These are phyloP conservation scores for Monosporascus sp. DNA, from an alignment of 2,329 filamentous ascomycete genomes.

Conservation along the genomic window DNA sequence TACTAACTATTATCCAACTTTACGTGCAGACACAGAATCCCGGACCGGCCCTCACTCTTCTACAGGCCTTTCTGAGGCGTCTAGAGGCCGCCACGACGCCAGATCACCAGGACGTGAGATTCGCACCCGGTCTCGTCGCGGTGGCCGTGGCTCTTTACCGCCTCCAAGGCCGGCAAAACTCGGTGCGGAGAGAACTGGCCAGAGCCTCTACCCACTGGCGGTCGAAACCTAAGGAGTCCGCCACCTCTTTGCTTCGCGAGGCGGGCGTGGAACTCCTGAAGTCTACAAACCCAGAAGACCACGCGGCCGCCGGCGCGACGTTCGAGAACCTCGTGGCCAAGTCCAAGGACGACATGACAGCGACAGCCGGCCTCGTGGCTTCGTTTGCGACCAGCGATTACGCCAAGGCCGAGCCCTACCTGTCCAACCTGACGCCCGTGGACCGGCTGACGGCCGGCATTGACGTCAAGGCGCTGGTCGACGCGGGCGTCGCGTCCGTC, in stretches of 20 bases:
- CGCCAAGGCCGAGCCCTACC: conserved; percentile 47
- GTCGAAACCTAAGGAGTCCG: conserved; percentile 45
- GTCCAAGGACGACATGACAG: conserved; percentile 61
- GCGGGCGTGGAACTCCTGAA: conserved; percentile 79
- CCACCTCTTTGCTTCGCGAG: conserved; percentile 67
- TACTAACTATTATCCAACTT: conserved; percentile 75
- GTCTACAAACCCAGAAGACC: conserved; percentile 63
- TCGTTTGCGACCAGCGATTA: conserved; percentile 63
- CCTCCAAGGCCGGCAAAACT: conserved; percentile 64
- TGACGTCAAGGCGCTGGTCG: conserved; percentile 57
- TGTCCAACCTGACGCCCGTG: conserved; percentile 55
- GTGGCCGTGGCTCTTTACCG: conserved; percentile 75
- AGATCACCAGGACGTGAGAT: conserved; percentile 64
- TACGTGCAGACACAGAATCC: conserved; percentile 68
- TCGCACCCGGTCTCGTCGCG: conserved; percentile 78
- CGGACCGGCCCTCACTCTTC: conserved; percentile 65
- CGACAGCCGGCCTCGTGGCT: conserved; percentile 80
- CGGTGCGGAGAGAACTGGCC: conserved; percentile 67
- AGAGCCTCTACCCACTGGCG: conserved; percentile 81
- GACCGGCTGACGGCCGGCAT: conserved; percentile 55
- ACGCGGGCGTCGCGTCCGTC: conserved; percentile 54
- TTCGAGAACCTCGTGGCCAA: conserved; percentile 67
- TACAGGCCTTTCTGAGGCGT: conserved; percentile 69
- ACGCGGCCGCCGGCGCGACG: conserved; percentile 66
- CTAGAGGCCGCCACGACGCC: conserved; percentile 57